Conservation (phyloP, 2,329 filamentous ascomycete species). For the Didymella lethalis region DNA sequence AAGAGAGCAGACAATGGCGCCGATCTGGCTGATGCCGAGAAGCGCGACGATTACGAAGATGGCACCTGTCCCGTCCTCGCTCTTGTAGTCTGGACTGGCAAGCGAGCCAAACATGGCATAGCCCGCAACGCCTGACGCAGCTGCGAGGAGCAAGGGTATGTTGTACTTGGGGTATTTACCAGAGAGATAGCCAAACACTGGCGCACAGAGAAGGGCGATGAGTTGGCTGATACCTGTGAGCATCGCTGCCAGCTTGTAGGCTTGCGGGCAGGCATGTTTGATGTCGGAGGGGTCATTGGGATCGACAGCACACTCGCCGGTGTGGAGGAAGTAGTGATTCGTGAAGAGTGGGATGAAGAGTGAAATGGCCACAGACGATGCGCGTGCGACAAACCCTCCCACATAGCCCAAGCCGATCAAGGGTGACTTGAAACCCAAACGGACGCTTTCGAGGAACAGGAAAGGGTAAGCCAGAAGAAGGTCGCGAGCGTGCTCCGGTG, state of each 20-base stretch:
- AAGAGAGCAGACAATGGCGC: slow-evolving; percentile 94
- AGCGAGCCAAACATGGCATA: slow-evolving; percentile 81
- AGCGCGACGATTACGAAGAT: slow-evolving; percentile 81
- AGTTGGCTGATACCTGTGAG: slow-evolving; percentile 90
- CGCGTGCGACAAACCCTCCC: slow-evolving; percentile 92
- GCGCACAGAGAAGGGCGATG: slow-evolving; percentile 82
- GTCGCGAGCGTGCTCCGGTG: slow-evolving; percentile 54
- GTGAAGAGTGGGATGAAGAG: slow-evolving; percentile 93
- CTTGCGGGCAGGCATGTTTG: slow-evolving; percentile 82
- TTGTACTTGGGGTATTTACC: slow-evolving; percentile 71
- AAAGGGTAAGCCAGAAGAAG: slow-evolving; percentile 65
- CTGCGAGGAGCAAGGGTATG: slow-evolving; percentile 75
- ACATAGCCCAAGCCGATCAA: slow-evolving; percentile 88
- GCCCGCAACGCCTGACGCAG: slow-evolving; percentile 76
- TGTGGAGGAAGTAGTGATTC: slow-evolving; percentile 85
- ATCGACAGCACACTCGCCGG: slow-evolving; percentile 74
- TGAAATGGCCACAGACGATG: slow-evolving; percentile 93
- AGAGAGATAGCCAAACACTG: slow-evolving; percentile 86
- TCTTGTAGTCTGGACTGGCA: slow-evolving; percentile 76
- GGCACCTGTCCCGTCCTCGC: slow-evolving; percentile 70
- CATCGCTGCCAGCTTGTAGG: slow-evolving; percentile 87
- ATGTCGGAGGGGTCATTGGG: slow-evolving; percentile 64
- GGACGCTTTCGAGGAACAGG: slow-evolving; percentile 53
- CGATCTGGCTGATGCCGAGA: slow-evolving; percentile 92
- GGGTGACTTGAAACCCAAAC: slow-evolving; percentile 75